phyloP scores from a whole-genome alignment of 768 basidiomycete genomes.

The Boletellus ananas region DNA sequence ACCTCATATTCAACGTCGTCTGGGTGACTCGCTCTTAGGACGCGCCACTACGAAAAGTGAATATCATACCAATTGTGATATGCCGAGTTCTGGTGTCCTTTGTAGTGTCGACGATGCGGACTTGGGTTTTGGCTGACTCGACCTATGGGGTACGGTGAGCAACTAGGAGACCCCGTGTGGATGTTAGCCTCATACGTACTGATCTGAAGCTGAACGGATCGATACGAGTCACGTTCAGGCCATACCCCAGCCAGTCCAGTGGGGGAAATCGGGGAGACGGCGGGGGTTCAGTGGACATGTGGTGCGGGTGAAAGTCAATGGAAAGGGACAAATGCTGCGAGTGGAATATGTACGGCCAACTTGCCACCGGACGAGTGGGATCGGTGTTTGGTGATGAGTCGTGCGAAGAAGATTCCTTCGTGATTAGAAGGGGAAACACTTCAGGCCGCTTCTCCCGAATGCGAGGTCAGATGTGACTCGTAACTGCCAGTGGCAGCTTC shows the following conservation, averaged over 20 bases:
- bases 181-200: neutral
- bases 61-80: neutral
- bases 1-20: slow-evolving; percentile 4
- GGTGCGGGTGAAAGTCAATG: neutral
- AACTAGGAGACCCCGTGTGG: neutral
- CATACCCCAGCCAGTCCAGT: slow-evolving; percentile 5
- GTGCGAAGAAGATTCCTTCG: too few relatives aligned
- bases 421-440: too few relatives aligned
- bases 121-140: neutral
- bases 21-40: neutral
- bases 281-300: neutral
- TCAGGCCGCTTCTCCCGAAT: too few relatives aligned
- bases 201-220: slow-evolving; percentile 2
- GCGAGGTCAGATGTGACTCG: too few relatives aligned
- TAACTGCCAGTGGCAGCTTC: too few relatives aligned
- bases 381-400: too few relatives aligned
- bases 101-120: slow-evolving; percentile 1
- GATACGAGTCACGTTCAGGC: slow-evolving; percentile 1
- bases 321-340: too few relatives aligned
- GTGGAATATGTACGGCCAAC: too few relatives aligned
- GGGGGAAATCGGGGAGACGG: slow-evolving; percentile 1
- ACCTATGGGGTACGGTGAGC: neutral
- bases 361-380: too few relatives aligned
- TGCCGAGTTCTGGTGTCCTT: neutral
- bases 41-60: neutral